Conservation (phyloP, 2,329 filamentous ascomycete genomes). For the Colletotrichum sp. region DNA sequence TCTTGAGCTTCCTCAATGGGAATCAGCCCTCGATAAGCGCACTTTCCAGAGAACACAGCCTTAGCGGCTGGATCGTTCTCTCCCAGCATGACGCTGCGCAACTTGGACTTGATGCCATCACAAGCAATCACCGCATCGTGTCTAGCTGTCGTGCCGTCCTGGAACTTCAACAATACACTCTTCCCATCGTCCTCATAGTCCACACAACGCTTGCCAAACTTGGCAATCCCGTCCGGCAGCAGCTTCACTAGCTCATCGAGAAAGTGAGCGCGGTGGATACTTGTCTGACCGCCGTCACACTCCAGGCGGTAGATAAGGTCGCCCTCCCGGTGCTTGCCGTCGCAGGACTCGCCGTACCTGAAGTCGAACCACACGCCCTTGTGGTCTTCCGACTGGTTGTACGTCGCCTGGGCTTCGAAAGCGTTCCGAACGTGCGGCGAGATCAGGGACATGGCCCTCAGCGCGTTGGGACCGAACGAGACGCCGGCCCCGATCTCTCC, state of each 20-base stretch:
- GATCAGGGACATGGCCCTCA: conserved; percentile 43
- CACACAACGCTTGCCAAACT: conserved; percentile 33
- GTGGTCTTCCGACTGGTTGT: conserved; percentile 12
- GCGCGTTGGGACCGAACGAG: conserved; percentile 56
- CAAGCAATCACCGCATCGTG: conserved; percentile 56
- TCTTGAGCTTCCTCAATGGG: conserved; percentile 57
- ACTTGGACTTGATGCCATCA: conserved; percentile 62
- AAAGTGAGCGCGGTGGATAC: conserved; percentile 14
- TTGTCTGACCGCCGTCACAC: conserved; percentile 1
- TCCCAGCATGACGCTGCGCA: conserved; percentile 56
- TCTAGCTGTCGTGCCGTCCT: conserved; percentile 41
- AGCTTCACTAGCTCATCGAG: conserved; percentile 44
- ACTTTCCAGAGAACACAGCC: conserved; percentile 56
- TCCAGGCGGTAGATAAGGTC: conserved; percentile 2
- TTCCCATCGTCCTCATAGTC: conserved; percentile 11
- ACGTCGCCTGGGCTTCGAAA: conserved; percentile 35
- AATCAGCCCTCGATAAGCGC: conserved; percentile 56
- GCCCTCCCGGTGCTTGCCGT: conserved; percentile 1
- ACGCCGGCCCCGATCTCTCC: conserved; percentile 58
- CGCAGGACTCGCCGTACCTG: conserved; percentile 21
- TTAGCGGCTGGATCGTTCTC: conserved; percentile 39
- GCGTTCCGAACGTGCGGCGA: conserved; percentile 36
- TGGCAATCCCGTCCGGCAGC: conserved; percentile 32
- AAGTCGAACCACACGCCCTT: conserved; percentile 24
- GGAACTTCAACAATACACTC: conserved; percentile 36